A percentile compares a stretch with the other conserved stretches of the same genome.
Evolutionary conservation across 768 basidiomycete species (phyloP).

Genomic region (Suillus plorans): DNA sequence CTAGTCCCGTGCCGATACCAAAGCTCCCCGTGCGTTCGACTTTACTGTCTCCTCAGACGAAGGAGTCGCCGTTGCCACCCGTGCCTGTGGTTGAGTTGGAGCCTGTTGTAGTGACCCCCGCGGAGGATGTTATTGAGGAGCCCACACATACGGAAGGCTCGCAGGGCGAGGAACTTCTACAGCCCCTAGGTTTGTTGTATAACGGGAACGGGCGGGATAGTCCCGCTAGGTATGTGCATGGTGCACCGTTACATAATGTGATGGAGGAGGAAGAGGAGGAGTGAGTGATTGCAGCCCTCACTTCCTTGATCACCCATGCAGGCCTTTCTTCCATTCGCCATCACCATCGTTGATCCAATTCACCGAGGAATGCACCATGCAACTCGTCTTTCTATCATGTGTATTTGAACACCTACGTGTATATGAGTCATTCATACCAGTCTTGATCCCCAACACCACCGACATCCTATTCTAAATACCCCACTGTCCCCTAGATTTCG

Average conservation of each 20-base stretch:
- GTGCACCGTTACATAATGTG: conserved; percentile 84
- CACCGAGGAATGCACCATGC: neutral
- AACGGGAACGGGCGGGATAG: conserved; percentile 59
- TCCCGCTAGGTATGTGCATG: conserved; percentile 76
- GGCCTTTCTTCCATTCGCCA: neutral
- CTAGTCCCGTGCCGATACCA: conserved; percentile 24
- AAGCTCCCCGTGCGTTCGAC: conserved; percentile 35
- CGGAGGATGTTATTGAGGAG: conserved; percentile 28
- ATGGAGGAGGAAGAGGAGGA: conserved; percentile 81
- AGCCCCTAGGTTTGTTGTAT: conserved; percentile 34
- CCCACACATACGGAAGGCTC: conserved; percentile 7
- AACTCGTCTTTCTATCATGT: neutral
- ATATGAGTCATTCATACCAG: neutral
- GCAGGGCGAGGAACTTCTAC: conserved; percentile 18
- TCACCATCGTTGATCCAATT: neutral
- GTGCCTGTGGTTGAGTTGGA: conserved; percentile 2
- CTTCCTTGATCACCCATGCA: neutral
- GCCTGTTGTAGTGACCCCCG: conserved; percentile 16
- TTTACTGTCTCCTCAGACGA: conserved; percentile 9
- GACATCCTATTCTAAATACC: conserved; percentile 8
- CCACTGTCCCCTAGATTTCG: conserved; percentile 3
- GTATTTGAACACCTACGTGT: neutral
- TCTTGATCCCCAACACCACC: neutral
- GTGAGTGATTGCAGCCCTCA: neutral
- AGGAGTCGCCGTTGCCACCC: conserved; percentile 11